Evolutionary conservation across 306 rosid species (phyloP).

Genomic region (Begonia fuchsioides): DNA sequence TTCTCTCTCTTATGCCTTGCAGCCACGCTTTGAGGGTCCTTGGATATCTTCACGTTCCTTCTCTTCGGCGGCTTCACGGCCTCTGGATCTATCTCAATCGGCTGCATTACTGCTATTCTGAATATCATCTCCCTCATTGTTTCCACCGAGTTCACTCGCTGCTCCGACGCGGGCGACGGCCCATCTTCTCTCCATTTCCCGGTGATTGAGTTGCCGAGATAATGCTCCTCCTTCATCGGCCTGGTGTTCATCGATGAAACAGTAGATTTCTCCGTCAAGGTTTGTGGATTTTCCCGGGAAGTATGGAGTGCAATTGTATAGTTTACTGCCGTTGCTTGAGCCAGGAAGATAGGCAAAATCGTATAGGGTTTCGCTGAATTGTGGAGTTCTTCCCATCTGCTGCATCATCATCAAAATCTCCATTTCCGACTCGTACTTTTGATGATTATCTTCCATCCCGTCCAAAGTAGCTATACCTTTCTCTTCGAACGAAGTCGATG

Average conservation of each 20-base stretch:
- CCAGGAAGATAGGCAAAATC: constrained; percentile 7
- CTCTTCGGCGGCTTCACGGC: constrained; percentile 63
- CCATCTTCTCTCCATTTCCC: constrained; percentile 1
- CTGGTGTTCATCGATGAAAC: constrained; percentile 16
- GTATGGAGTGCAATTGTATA: constrained; percentile 16
- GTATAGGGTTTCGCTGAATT: constrained; percentile 18
- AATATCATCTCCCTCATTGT: constrained; percentile 98
- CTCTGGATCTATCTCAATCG: constrained; percentile 79
- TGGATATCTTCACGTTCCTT: constrained; percentile 79
- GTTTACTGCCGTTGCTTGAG: background rate
- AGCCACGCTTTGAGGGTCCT: constrained; percentile 84
- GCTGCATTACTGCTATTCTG: constrained; percentile 87
- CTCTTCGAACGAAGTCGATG: background rate
- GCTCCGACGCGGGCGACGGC: constrained; percentile 9
- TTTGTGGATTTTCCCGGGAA: constrained; percentile 14
- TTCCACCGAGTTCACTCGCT: constrained; percentile 39
- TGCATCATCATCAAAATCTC: constrained; percentile 51
- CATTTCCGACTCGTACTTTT: constrained; percentile 43
- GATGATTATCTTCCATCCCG: constrained; percentile 35
- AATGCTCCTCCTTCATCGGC: too few species aligned
- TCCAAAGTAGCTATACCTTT: too few species aligned
- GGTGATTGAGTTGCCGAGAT: too few species aligned
- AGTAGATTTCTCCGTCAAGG: too few species aligned
- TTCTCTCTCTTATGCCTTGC: constrained; percentile 75
- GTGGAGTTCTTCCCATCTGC: constrained; percentile 42